Evolutionary conservation across 148 eudicot species (phyloP).

Genomic region (Fallopia convolvulus): DNA sequence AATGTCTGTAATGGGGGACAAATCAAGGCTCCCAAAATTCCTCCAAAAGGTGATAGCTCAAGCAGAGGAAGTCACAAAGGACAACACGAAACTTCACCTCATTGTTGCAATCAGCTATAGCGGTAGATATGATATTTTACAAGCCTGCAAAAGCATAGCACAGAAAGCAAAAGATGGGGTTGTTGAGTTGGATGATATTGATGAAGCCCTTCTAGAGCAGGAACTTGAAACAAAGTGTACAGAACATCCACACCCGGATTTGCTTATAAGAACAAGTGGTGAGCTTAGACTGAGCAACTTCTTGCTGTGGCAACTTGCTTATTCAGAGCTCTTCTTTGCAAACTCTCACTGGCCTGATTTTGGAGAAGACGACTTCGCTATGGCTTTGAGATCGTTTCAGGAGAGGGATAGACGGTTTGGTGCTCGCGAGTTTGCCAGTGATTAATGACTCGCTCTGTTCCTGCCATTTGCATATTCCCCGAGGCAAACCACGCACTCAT

Average conservation of each 20-base stretch:
- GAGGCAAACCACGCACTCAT: no score
- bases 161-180: constrained; percentile 49
- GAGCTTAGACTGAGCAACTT: constrained; percentile 77
- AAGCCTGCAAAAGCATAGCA: constrained; percentile 61
- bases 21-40: constrained; percentile 36
- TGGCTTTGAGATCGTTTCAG: constrained; percentile 55
- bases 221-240: constrained; percentile 58
- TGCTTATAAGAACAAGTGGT: constrained; percentile 69
- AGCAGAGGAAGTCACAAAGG: constrained; percentile 44
- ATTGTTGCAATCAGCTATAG: constrained; percentile 62
- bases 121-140: constrained; percentile 59
- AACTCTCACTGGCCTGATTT: constrained; percentile 68
- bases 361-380: constrained; percentile 47
- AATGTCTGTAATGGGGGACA: constrained; percentile 53
- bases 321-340: constrained; percentile 55
- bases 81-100: constrained; percentile 51
- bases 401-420: constrained; percentile 67
- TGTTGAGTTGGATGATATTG: constrained; percentile 39
- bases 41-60: constrained; percentile 32
- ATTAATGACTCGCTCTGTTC: not conserved
- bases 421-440: constrained; percentile 16
- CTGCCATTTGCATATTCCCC: no score
- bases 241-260: constrained; percentile 52
- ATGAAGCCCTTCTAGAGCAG: constrained; percentile 40
- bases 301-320: constrained; percentile 77